Evolutionary conservation across 768 basidiomycete species (phyloP).

Genomic region (Phaffia australis): DNA sequence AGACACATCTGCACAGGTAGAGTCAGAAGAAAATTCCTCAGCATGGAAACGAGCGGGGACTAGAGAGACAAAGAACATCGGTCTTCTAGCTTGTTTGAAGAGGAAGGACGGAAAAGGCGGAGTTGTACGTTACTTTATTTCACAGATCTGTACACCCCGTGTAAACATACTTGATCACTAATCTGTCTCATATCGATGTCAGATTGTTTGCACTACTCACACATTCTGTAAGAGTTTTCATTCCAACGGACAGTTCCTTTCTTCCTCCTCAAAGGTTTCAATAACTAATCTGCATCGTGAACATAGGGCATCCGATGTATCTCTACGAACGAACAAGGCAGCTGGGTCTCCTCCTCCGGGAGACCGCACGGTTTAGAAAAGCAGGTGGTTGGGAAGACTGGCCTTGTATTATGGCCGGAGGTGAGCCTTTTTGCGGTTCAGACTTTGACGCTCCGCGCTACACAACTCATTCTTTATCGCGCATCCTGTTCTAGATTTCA

Average conservation of each 20-base stretch:
- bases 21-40: not conserved
- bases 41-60: slow-evolving; percentile 46
- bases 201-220: slow-evolving; percentile 21
- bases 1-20: slow-evolving; percentile 34
- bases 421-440: slow-evolving; percentile 40
- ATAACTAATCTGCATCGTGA: slow-evolving; percentile 5
- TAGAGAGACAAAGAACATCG: slow-evolving; percentile 71
- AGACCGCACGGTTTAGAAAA: slow-evolving; percentile 50
- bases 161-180: too few relatives aligned
- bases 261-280: not conserved
- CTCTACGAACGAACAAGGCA: slow-evolving; percentile 78
- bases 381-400: slow-evolving; percentile 46
- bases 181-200: too few relatives aligned
- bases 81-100: slow-evolving; percentile 57
- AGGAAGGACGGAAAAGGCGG: slow-evolving; percentile 37
- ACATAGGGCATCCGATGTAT: slow-evolving; percentile 38
- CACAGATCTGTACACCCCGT: too few relatives aligned
- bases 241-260: slow-evolving; percentile 63
- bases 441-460: not conserved
- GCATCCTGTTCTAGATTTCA: slow-evolving; percentile 56
- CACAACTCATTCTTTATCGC: not conserved
- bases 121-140: slow-evolving; percentile 38
- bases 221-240: slow-evolving; percentile 50
- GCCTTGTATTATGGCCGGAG: slow-evolving; percentile 77
- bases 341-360: slow-evolving; percentile 58